Conservation (phyloP, 1,284 basidiomycete genomes). For the Cryptococcus sp. region DNA sequence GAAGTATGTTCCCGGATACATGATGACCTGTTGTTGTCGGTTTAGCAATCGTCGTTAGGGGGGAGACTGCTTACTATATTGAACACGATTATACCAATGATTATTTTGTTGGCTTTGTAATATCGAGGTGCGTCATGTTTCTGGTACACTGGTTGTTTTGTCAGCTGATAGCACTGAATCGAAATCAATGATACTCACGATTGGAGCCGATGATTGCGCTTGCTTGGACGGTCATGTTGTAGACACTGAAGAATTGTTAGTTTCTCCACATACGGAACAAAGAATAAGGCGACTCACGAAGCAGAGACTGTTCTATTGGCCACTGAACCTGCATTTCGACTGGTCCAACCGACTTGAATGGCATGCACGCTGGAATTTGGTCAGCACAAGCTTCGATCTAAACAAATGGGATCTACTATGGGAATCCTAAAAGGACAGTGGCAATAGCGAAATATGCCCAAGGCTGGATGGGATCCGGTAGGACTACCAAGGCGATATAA, state of each 20-base stretch:
- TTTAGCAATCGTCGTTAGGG: not conserved
- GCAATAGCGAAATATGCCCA: constrained; percentile 28
- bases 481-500: constrained; percentile 23
- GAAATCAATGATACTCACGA: constrained; percentile 1
- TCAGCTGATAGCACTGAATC: not conserved
- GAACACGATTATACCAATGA: constrained; percentile 27
- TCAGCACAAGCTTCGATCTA: not conserved
- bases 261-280: not conserved
- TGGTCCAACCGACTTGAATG: constrained; percentile 11
- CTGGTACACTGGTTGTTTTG: constrained; percentile 8
- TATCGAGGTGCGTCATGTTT: constrained; percentile 15
- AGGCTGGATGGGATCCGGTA: constrained; percentile 5
- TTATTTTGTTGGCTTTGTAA: constrained; percentile 23
- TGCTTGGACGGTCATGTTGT: constrained; percentile 35
- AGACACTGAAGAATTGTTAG: constrained; percentile 8
- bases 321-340: constrained; percentile 9
- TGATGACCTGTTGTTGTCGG: constrained; percentile 4
- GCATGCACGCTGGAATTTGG: not conserved
- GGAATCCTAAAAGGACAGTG: constrained; percentile 15
- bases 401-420: not conserved
- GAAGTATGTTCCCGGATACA: constrained; percentile 18
- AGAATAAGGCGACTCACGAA: constrained; percentile 2
- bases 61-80: constrained; percentile 12
- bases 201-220: constrained; percentile 32
- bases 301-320: constrained; percentile 12